phyloP scores from a whole-genome alignment of 768 basidiomycete genomes.

The Tylopilus felleus region DNA sequence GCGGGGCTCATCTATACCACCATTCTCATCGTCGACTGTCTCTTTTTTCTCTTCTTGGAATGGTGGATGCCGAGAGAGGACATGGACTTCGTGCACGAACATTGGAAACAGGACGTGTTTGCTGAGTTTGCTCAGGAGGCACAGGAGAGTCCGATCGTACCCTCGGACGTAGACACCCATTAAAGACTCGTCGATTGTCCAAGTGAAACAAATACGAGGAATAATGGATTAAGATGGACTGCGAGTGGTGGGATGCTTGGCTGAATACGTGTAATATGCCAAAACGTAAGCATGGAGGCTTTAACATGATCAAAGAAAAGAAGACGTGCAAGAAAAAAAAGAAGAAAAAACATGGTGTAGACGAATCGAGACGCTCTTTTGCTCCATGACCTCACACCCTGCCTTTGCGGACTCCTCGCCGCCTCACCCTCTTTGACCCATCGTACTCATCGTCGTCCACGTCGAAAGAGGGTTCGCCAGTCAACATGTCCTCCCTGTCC shows the following conservation, averaged over 20 bases:
- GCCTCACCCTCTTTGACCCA: constrained; percentile 21
- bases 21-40: constrained; percentile 84
- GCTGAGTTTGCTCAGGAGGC: constrained; percentile 14
- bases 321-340: background rate
- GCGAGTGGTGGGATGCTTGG: background rate
- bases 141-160: background rate
- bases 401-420: constrained; percentile 23
- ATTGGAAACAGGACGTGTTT: constrained; percentile 50
- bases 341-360: background rate
- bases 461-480: constrained; percentile 10
- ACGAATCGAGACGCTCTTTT: background rate
- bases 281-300: background rate
- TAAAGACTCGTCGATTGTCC: constrained; percentile 3
- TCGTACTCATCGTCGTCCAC: constrained; percentile 24
- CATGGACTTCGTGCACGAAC: constrained; percentile 67
- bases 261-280: constrained; percentile 3
- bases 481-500: constrained; percentile 28
- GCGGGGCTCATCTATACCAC: constrained; percentile 86
- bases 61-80: constrained; percentile 77
- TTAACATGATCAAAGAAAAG: background rate
- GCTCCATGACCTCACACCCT: constrained; percentile 10
- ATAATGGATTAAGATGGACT: constrained; percentile 18
- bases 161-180: background rate
- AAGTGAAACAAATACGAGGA: constrained; percentile 15
- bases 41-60: constrained; percentile 84